Evolutionary conservation across 352 stramenopile species (phyloP).

Genomic region (Aphanomyces stellatus): DNA sequence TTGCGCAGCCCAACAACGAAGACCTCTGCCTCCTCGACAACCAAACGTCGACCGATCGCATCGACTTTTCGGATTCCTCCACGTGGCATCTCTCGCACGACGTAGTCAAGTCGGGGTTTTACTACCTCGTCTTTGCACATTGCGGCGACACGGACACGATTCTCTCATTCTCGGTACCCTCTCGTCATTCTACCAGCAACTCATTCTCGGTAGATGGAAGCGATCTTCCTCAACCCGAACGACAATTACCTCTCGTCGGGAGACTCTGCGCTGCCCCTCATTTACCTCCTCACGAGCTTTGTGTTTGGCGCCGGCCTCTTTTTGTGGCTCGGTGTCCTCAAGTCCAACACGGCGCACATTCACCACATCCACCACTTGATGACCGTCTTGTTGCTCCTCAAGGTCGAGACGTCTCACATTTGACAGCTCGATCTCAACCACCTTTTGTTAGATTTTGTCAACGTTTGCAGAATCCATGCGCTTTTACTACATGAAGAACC

Average conservation of each 20-base stretch:
- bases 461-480: constrained; percentile 93
- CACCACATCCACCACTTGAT: constrained; percentile 96
- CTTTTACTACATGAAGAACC: constrained; percentile 94
- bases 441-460: constrained; percentile 38
- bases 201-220: constrained; percentile 47
- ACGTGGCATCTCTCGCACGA: constrained; percentile 32
- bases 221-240: constrained; percentile 69
- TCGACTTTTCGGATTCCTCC: constrained; percentile 46
- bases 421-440: neutral
- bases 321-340: constrained; percentile 60
- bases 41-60: constrained; percentile 27
- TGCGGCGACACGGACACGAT: constrained; percentile 53
- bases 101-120: constrained; percentile 49
- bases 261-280: constrained; percentile 69
- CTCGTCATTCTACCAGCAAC: neutral
- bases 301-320: constrained; percentile 46
- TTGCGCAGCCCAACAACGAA: constrained; percentile 32
- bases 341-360: constrained; percentile 53
- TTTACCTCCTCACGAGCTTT: constrained; percentile 76
- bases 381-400: constrained; percentile 88
- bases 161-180: constrained; percentile 85
- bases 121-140: constrained; percentile 83
- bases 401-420: constrained; percentile 29
- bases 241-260: constrained; percentile 80
- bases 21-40: constrained; percentile 22